Evolutionary conservation across 1,284 basidiomycete genomes (phyloP).

Genomic region (Bjerkandera adusta): DNA sequence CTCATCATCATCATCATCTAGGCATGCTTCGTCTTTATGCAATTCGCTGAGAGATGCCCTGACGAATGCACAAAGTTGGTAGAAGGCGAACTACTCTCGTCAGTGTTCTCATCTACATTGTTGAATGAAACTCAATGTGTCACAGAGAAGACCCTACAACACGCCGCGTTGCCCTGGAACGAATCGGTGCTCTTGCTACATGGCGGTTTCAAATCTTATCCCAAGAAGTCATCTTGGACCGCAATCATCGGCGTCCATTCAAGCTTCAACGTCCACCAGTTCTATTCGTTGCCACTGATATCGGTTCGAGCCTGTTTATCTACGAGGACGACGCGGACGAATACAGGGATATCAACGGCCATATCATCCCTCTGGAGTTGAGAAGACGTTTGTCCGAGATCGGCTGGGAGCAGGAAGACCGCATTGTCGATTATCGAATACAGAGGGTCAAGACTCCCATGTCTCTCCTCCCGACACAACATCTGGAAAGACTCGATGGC

Average conservation of each 20-base stretch:
- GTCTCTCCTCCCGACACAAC: conserved; percentile 53
- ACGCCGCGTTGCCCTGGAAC: conserved; percentile 48
- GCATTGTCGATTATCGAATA: conserved; percentile 49
- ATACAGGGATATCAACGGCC: conserved; percentile 41
- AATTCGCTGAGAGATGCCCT: conserved; percentile 62
- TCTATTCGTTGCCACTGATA: conserved; percentile 67
- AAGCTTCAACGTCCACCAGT: conserved; percentile 63
- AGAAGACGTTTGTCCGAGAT: conserved; percentile 64
- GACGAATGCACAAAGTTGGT: conserved; percentile 45
- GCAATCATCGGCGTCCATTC: conserved; percentile 59
- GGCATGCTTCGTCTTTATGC: conserved; percentile 70
- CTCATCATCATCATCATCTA: conserved; percentile 25
- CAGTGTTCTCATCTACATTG: conserved; percentile 17
- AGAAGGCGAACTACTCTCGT: conserved; percentile 59
- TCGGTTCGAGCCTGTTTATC: conserved; percentile 57
- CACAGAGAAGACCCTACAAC: conserved; percentile 44
- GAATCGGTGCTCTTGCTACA: conserved; percentile 51
- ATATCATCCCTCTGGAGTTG: conserved; percentile 55
- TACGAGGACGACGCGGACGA: conserved; percentile 52
- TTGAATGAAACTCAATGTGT: conserved; percentile 1
- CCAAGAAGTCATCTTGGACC: conserved; percentile 58
- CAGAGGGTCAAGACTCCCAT: conserved; percentile 63
- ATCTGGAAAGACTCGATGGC: conserved; percentile 42
- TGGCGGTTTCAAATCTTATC: conserved; percentile 67
- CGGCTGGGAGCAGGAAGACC: conserved; percentile 64